Conservation (phyloP, 2,329 filamentous ascomycete species). For the Alternaria postmessia region DNA sequence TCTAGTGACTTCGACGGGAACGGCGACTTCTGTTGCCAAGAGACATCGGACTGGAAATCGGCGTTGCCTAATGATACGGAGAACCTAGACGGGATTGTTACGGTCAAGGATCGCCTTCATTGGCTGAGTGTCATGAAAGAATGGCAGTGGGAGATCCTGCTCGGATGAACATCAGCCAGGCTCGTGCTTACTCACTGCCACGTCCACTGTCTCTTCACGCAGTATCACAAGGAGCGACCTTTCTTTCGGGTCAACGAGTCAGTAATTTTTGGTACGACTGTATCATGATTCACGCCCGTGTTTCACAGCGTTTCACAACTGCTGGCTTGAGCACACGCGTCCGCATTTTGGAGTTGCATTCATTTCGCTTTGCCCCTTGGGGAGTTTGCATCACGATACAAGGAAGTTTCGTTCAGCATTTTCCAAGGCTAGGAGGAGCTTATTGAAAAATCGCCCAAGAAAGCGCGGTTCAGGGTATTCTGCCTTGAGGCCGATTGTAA, state of each 20-base stretch:
- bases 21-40: constrained; percentile 31
- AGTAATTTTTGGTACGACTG: neutral
- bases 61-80: constrained; percentile 28
- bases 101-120: constrained; percentile 71
- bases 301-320: neutral
- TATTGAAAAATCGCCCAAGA: neutral
- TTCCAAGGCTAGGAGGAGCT: neutral
- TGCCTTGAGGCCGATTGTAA: neutral
- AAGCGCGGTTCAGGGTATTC: neutral
- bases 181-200: neutral
- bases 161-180: constrained; percentile 23
- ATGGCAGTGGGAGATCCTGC: constrained; percentile 69
- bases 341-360: neutral
- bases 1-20: constrained; percentile 27
- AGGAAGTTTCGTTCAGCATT: neutral
- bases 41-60: constrained; percentile 1
- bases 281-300: neutral
- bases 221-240: neutral
- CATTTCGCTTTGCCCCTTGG: neutral
- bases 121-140: constrained; percentile 77
- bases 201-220: neutral
- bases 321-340: neutral
- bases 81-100: constrained; percentile 66
- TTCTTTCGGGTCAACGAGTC: neutral
- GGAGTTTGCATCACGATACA: constrained; percentile 1